Base-by-base conservation (phyloP, 768 basidiomycete species). In the Tulasnella sp. region DNA sequence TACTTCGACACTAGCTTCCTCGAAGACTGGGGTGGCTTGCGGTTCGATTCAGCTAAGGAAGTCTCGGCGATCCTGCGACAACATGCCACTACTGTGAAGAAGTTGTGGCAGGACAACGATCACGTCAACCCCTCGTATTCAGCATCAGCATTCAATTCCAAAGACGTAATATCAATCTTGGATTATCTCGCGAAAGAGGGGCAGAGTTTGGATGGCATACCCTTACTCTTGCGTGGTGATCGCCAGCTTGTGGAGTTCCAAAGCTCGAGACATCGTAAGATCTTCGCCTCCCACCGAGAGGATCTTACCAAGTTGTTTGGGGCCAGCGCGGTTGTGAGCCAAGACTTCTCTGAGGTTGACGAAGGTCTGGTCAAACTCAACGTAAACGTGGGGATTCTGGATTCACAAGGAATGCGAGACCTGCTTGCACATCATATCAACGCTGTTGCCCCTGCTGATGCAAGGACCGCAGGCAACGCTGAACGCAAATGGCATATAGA, bases 271-370 rank as follows among this genome's bases (percentile, higher is more conserved):
- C n/a, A 64, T 0, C 29, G 31, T 14, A 39, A 29, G 52, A 31
- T 74, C 73, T 74, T 73, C 36, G 72, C 73, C 25, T 58, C 34
- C 29, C 31, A 42, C 37, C 72, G 64, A 22, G 19, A n/a, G 6
- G 49, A 74, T 15, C 38, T 74, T 15, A 8, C 39, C n/a, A 38
- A 8, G 3, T 36, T 74, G 5, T 74, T 74, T 29, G 73, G 73
- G 5, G 4, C 31, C 25, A 64, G 54, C 19, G 38, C 9, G 29
- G 73, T 74, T 31, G 22, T 74, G 1, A 54, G 36, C 39, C 11
- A 1, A 19, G 73, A 11, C 8, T 12, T 74, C 45, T 15, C 58
- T 6, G 36, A 64, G 4, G 0, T 1, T 29, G 45, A 22, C 22
- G 25, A 74, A 19, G 3, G 0, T 11, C 36, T 74, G n/a, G 54